Conservation (phyloP, 139 green algal genomes). For the Tetraselmis striata region DNA sequence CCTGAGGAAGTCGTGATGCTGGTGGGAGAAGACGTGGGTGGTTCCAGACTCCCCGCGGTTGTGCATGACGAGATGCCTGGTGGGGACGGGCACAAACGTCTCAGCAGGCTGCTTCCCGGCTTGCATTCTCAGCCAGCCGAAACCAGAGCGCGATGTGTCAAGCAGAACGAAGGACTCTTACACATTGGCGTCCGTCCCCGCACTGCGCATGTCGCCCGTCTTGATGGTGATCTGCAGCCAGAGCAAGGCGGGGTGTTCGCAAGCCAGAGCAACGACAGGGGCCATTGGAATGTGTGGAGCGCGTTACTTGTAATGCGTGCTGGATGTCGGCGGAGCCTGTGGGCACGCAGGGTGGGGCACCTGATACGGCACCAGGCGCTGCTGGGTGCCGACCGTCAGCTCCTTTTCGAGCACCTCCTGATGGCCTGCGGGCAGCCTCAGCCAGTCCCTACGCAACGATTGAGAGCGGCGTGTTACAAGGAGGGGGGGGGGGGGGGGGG, state of each 20-base stretch:
- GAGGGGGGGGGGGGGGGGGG: no score
- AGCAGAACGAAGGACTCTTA: no score
- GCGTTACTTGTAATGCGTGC: no score
- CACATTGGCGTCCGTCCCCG: conserved; percentile 51
- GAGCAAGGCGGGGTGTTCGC: not conserved
- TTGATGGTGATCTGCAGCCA: not conserved
- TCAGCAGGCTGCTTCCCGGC: no score
- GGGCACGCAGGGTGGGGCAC: not conserved
- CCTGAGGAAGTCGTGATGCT: not conserved
- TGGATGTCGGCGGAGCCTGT: no score
- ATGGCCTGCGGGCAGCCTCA: not conserved
- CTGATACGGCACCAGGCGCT: not conserved
- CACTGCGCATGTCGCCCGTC: conserved; percentile 25
- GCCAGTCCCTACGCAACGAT: not conserved
- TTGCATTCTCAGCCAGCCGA: no score
- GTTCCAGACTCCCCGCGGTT: not conserved
- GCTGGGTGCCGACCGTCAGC: not conserved
- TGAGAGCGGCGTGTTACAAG: not conserved
- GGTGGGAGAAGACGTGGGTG: not conserved
- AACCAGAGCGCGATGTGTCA: no score
- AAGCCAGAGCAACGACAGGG: no score
- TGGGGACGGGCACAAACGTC: no score
- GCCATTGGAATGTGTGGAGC: no score
- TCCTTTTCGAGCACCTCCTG: not conserved
- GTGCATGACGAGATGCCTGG: not conserved